Evolutionary conservation across 2,329 filamentous ascomycete species (phyloP), one percentile per base, ranked within the genome.

Genomic region (Ophidiomyces ophidiicola): DNA sequence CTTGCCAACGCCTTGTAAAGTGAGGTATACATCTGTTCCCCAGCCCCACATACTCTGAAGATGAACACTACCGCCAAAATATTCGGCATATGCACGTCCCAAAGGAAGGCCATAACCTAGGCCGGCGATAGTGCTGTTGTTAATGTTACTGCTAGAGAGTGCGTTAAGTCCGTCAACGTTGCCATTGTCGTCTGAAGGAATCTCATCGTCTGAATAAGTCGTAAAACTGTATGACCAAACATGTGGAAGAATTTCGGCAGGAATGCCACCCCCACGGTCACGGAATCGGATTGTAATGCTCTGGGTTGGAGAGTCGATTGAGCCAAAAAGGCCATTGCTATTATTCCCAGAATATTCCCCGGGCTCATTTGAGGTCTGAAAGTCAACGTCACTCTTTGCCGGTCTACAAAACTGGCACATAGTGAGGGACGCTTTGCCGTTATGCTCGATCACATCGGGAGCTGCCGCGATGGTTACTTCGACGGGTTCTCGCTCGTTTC

Each of bases 141-240:
- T 82, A 0, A 74, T 76, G 39, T 77, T 80, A 20, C 77, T 76
- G 1, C 73, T 73, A 1, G 82, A 80, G 34, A 94, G 80, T 3
- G 80, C 77, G 51, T 79, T 81, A 45, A 94, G 63, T 0, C 81
- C 82, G 53, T 82, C 78, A 54, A 76, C 69, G 33, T 67, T 69
- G 10, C 64, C 61, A 42, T 74, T 67, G 45, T 74, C 61, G 2
- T 62, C 58, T 4, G 60, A 50, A 3, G 63, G 53, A 50, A 68
- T 55, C 48, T 73, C 61, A 39, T 79, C 71, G 15, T 84, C 83
- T 41, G 76, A 80, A 60, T 96, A 96, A 0, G 90, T 98, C 14
- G 88, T 94, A 58, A 94, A 98, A 46, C 83, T 90, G 59, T 96
- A 98, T 5, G 86, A 87, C 87, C 90, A 98, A 43, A 98, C 87